Conservation (phyloP, 176 grass and related monocot species). For the Urochloa ruziziensis region DNA sequence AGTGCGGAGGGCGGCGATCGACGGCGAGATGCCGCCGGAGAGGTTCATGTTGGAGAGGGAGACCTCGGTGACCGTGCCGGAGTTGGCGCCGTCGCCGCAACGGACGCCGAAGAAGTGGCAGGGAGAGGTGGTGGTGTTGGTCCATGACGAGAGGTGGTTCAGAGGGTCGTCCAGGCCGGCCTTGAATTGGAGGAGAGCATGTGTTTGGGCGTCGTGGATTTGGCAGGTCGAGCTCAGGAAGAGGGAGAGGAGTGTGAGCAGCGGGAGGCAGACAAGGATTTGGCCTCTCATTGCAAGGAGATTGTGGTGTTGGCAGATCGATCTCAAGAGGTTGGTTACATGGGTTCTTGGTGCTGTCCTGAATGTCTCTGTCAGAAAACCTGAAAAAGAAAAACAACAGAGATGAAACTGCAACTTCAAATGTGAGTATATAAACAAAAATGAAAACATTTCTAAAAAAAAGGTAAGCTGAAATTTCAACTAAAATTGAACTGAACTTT, state of each 20-base stretch:
- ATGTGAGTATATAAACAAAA: neutral
- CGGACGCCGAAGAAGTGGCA: constrained; percentile 64
- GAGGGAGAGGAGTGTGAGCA: constrained; percentile 43
- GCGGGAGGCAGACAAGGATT: constrained; percentile 35
- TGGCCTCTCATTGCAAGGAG: constrained; percentile 31
- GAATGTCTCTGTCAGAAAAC: neutral
- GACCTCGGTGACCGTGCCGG: constrained; percentile 44
- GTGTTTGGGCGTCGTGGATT: constrained; percentile 31
- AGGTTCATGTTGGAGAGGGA: constrained; percentile 59
- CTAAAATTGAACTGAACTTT: neutral
- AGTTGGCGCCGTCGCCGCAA: constrained; percentile 30
- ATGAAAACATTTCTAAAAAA: neutral
- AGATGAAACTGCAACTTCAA: neutral
- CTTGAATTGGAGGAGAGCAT: constrained; percentile 73
- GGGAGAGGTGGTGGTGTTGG: constrained; percentile 25
- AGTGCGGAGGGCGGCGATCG: constrained; percentile 15
- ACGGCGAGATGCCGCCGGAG: constrained; percentile 64
- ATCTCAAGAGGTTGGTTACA: constrained; percentile 19
- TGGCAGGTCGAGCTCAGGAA: constrained; percentile 36
- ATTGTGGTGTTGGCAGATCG: constrained; percentile 10
- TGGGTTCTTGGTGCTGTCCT: neutral
- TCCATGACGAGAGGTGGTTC: constrained; percentile 71
- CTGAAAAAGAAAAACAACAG: constrained; percentile 32
- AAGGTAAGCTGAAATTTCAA: neutral
- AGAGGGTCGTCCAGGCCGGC: constrained; percentile 54